These are phyloP conservation scores for Rhizophagus clarus DNA, from an alignment of 192 early-diverging fungal species.

Conservation along the genomic window DNA sequence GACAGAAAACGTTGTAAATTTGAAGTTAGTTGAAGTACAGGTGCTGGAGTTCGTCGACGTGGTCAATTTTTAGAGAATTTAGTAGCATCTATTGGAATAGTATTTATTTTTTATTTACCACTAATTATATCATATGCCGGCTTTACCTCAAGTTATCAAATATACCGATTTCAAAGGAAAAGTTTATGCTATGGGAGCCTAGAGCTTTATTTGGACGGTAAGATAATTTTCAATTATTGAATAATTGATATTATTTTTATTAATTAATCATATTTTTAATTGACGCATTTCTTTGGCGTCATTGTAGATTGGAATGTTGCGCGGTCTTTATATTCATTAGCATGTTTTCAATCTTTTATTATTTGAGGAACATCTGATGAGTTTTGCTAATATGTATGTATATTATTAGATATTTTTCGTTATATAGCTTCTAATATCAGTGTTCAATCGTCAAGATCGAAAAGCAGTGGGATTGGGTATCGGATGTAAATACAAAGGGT, in stretches of 20 bases:
- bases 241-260: not conserved
- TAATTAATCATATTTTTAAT: conserved; percentile 30
- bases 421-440: conserved; percentile 29
- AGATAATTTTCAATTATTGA: not conserved
- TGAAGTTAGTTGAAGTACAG: not conserved
- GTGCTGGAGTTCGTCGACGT: not conserved
- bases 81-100: conserved; percentile 61
- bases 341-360: conserved; percentile 59
- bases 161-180: conserved; percentile 76
- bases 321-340: conserved; percentile 26
- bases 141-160: conserved; percentile 81
- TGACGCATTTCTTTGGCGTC: conserved; percentile 51
- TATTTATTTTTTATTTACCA: conserved; percentile 76
- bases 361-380: conserved; percentile 56
- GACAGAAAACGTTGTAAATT: conserved; percentile 17
- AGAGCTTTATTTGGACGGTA: conserved; percentile 76
- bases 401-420: conserved; percentile 2
- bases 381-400: not conserved
- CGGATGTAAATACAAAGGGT: too few relatives aligned
- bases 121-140: conserved; percentile 73
- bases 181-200: conserved; percentile 80
- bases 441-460: too few relatives aligned
- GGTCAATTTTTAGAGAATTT: conserved; percentile 47
- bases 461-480: too few relatives aligned
- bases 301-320: conserved; percentile 16